A percentile compares a stretch with the other conserved stretches of the same genome.
These are phyloP conservation scores for Ambrosia hybrid DNA, from an alignment of 140 eudicot species.

Conservation along the genomic window DNA sequence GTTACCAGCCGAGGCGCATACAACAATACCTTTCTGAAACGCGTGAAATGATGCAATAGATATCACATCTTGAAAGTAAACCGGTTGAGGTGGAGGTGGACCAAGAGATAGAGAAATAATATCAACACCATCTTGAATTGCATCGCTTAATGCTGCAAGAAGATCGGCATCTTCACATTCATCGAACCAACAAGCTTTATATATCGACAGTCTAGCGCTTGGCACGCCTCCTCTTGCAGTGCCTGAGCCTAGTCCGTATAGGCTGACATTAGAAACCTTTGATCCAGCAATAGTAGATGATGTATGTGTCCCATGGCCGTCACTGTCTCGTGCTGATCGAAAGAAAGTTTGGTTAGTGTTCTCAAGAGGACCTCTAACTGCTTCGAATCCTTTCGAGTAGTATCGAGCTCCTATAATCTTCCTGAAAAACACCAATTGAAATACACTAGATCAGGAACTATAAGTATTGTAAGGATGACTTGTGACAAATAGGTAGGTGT, in stretches of 20 bases:
- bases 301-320: constrained; percentile 69
- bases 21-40: constrained; percentile 51
- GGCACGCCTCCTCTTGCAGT: constrained; percentile 69
- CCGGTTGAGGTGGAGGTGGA: constrained; percentile 38
- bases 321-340: constrained; percentile 57
- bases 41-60: constrained; percentile 68
- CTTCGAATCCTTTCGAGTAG: constrained; percentile 53
- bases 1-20: constrained; percentile 67
- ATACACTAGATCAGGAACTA: too few relatives aligned
- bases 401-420: constrained; percentile 72
- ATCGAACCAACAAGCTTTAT: constrained; percentile 66
- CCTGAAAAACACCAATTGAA: constrained; percentile 22
- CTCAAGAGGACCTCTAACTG: constrained; percentile 50
- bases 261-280: constrained; percentile 38
- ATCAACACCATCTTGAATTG: constrained; percentile 64
- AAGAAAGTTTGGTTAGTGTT: constrained; percentile 36
- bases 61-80: constrained; percentile 41
- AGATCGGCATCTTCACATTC: constrained; percentile 57
- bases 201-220: constrained; percentile 63
- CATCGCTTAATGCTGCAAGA: constrained; percentile 65
- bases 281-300: constrained; percentile 71
- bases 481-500: too few relatives aligned
- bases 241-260: constrained; percentile 52
- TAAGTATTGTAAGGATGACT: too few relatives aligned
- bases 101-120: constrained; percentile 64